Evolutionary conservation across 225 moss, liverwort and hornwort genomes (phyloP), one percentile per base, ranked within the genome.

Genomic region (Pseudoscleropodium purum): DNA sequence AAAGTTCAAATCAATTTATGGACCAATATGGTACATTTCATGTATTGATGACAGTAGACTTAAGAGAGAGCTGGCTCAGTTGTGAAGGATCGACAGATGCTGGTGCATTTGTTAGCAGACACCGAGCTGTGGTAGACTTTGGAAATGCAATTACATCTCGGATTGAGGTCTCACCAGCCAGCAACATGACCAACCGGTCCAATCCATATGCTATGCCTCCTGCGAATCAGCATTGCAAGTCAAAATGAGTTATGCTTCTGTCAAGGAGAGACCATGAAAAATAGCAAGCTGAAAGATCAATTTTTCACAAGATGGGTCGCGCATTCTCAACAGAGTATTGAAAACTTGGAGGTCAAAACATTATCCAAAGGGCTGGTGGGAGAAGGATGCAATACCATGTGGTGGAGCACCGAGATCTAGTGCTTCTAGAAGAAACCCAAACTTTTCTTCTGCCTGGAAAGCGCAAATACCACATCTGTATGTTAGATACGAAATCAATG

Each of bases 361-460:
- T 63, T 84, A 45, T 66, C 37, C 75, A 81, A 56, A 87, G 57
- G 6, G 52, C 29, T 29, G 47, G 54, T 75, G 69, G 47, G 78
- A 77, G 88, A 66, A 86, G 34, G 57, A 45, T 73, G 85, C 79
- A 89, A 79, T 96, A 98, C 98, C 99, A 86, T 99, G 99, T 74
- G 99, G 99, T 88, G 99, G 99, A 91, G 99, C 97, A 92, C 99
- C 99, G 84, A 99, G 94, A 88, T 99, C 99, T 62, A 97, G 92
- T 25, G 97, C 99, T 88, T 99, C 99, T 79, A 99, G 89, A 70
- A 99, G 95, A 89, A 97, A 99, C 51, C 99, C 99, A 88, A 99
- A 99, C 89, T 99, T 97, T 81, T 97, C 96, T 89, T 99, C 95
- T 39, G 96, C 97, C 97, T 99, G 97, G 57, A 86, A 47, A 88